Evolutionary conservation across 2,329 filamentous ascomycete genomes (phyloP).

Genomic region (Alternaria triticimaculans): DNA sequence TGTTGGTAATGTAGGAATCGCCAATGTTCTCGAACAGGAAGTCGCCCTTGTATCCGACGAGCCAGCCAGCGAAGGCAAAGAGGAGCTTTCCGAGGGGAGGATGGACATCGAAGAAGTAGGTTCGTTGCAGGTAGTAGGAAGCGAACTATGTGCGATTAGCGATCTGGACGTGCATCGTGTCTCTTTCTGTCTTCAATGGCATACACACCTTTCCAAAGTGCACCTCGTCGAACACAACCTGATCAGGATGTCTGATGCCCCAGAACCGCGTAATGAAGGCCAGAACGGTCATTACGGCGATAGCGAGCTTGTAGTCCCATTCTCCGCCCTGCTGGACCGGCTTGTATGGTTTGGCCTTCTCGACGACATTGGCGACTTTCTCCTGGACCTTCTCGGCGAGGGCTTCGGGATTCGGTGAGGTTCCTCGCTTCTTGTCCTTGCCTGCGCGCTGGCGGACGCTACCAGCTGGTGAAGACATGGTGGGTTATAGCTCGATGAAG

Average conservation of each 20-base stretch:
- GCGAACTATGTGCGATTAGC: conserved; percentile 53
- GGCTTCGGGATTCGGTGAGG: conserved; percentile 45
- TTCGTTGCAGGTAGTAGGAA: conserved; percentile 87
- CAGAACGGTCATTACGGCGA: conserved; percentile 77
- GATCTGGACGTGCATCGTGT: neutral
- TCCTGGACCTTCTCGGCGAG: conserved; percentile 39
- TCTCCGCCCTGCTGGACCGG: conserved; percentile 61
- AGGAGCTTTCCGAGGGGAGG: conserved; percentile 98
- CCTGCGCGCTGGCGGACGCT: conserved; percentile 46
- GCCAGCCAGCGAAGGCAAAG: conserved; percentile 95
- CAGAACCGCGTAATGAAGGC: conserved; percentile 94
- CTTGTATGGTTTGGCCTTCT: conserved; percentile 45
- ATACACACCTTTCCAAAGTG: conserved; percentile 93
- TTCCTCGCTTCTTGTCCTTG: conserved; percentile 49
- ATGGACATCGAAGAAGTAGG: conserved; percentile 99
- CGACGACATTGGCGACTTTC: conserved; percentile 35
- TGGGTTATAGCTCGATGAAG: conserved; percentile 33
- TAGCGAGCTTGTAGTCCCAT: conserved; percentile 82
- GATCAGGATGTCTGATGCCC: conserved; percentile 91
- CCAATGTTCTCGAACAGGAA: conserved; percentile 99
- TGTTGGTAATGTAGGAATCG: conserved; percentile 96
- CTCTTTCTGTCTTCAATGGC: neutral
- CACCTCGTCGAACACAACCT: conserved; percentile 98
- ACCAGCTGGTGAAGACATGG: conserved; percentile 48
- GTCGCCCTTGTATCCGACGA: conserved; percentile 94